A percentile compares a stretch with the other conserved stretches of the same genome.
phyloP scores from a whole-genome alignment of 176 grass and related monocot genomes.

The Coix lacrymajobi region DNA sequence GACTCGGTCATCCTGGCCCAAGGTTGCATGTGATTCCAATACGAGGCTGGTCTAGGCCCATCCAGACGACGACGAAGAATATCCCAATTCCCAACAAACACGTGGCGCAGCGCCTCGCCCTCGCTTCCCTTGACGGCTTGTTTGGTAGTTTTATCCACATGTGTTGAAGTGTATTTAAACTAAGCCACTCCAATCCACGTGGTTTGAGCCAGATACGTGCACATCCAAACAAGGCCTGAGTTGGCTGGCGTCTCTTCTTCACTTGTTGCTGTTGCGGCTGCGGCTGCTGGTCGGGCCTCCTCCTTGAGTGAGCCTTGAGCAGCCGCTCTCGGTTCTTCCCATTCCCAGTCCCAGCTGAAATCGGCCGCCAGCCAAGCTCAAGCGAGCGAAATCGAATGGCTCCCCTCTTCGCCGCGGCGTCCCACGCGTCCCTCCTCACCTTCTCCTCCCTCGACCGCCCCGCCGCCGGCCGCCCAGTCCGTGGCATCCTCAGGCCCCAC shows the following conservation, averaged over 20 bases:
- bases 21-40: background rate
- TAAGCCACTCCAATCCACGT: too few species aligned
- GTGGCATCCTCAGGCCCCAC: background rate
- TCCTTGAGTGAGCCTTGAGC: background rate
- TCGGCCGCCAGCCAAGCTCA: background rate
- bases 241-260: background rate
- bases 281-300: background rate
- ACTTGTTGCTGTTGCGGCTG: too few species aligned
- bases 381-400: conserved; percentile 36
- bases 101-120: background rate
- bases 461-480: background rate
- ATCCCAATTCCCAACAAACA: background rate
- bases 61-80: background rate
- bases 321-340: background rate
- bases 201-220: too few species aligned
- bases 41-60: background rate
- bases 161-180: too few species aligned
- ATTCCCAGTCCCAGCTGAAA: background rate
- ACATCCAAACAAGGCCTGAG: too few species aligned
- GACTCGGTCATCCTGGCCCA: background rate
- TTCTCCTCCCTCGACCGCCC: conserved; percentile 9
- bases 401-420: conserved; percentile 38
- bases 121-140: too few species aligned
- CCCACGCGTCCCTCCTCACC: conserved; percentile 32
- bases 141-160: too few species aligned